These are phyloP conservation scores for Geotrichum macrosporum DNA, from an alignment of 1,139 yeast species.

Conservation along the genomic window DNA sequence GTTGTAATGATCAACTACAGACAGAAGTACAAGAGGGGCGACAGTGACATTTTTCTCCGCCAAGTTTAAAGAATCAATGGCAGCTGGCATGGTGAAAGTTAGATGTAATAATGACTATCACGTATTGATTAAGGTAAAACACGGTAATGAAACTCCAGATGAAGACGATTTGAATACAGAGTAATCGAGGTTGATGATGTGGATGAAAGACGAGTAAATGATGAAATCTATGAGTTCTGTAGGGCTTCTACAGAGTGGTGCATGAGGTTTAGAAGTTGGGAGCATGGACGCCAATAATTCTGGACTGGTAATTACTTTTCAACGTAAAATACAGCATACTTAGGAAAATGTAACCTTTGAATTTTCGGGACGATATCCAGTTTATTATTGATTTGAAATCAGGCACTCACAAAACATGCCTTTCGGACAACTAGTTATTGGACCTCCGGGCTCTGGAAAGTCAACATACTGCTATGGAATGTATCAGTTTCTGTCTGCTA, in stretches of 20 bases:
- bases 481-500: slow-evolving; percentile 85
- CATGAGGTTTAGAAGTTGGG: too few species aligned
- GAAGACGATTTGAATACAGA: too few species aligned
- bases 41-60: slow-evolving; percentile 68
- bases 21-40: slow-evolving; percentile 89
- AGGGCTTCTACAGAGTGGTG: too few species aligned
- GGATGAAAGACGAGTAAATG: too few species aligned
- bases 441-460: slow-evolving; percentile 98
- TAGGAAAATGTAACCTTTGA: background rate
- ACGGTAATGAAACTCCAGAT: too few species aligned
- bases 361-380: too few species aligned
- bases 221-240: too few species aligned
- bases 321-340: background rate
- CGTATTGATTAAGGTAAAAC: too few species aligned
- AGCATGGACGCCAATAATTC: too few species aligned
- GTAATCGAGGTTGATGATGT: background rate
- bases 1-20: slow-evolving; percentile 93
- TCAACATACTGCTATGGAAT: slow-evolving; percentile 91
- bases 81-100: slow-evolving; percentile 22
- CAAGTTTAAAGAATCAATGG: slow-evolving; percentile 21
- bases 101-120: background rate
- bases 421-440: slow-evolving; percentile 90
- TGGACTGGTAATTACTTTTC: background rate
- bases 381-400: too few species aligned
- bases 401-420: too few species aligned